phyloP scores from a whole-genome alignment of 257 asterid genomes.

The Solanum ossicruentum region DNA sequence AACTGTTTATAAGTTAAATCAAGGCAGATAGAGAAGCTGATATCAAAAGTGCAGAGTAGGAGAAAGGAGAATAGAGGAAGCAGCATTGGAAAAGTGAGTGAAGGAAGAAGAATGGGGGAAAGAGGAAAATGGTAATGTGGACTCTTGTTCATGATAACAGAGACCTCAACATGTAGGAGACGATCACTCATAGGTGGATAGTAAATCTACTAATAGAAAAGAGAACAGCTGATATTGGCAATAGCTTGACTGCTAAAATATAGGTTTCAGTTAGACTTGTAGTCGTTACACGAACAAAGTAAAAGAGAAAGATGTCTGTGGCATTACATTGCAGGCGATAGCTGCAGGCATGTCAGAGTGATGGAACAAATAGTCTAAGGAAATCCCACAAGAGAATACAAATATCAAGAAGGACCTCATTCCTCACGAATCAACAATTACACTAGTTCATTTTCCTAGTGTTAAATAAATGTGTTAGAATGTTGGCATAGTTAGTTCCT shows the following conservation, averaged over 20 bases:
- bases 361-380: neutral
- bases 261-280: neutral
- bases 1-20: too few relatives aligned
- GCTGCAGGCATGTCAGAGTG: neutral
- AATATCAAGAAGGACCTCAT: neutral
- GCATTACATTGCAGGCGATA: neutral
- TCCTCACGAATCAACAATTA: neutral
- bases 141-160: neutral
- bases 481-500: neutral
- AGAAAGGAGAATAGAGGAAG: neutral
- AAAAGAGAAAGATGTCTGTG: neutral
- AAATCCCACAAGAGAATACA: neutral
- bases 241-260: neutral
- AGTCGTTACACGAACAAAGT: neutral
- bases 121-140: neutral
- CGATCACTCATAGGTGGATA: neutral
- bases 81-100: neutral
- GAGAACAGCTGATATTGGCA: neutral
- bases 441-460: neutral
- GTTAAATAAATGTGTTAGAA: neutral
- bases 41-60: too few relatives aligned
- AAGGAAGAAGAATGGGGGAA: neutral
- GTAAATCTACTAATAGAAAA: neutral
- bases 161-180: neutral
- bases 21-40: neutral